Percentiles rank a stretch among this genome's conserved stretches.
Conservation (phyloP, 768 basidiomycete species). For the Trametes sanguinea region DNA sequence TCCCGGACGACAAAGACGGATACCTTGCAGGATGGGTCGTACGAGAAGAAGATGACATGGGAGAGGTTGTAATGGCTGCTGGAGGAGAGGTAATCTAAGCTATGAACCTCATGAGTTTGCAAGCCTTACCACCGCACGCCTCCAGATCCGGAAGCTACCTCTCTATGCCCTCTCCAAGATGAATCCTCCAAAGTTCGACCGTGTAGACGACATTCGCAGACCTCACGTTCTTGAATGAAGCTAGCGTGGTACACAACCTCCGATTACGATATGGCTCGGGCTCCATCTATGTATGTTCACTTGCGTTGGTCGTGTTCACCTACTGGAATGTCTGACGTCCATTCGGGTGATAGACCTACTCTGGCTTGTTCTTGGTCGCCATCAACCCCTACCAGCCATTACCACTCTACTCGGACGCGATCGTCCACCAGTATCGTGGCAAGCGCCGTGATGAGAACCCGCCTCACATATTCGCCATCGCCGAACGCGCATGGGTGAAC, state of each 20-base stretch:
- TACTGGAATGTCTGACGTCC: background rate
- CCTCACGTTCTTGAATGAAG: slow-evolving; percentile 96
- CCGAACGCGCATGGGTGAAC: slow-evolving; percentile 96
- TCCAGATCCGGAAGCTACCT: slow-evolving; percentile 65
- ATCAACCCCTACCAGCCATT: slow-evolving; percentile 96
- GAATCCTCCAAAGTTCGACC: slow-evolving; percentile 98
- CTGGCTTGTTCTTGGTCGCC: slow-evolving; percentile 95
- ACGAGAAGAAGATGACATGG: slow-evolving; percentile 79
- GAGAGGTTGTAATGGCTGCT: slow-evolving; percentile 81
- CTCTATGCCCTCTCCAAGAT: slow-evolving; percentile 88
- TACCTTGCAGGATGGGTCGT: slow-evolving; percentile 95
- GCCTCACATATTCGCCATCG: slow-evolving; percentile 96
- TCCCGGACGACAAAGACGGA: slow-evolving; percentile 88
- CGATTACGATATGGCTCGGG: slow-evolving; percentile 88
- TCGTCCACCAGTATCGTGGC: slow-evolving; percentile 87
- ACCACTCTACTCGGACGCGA: slow-evolving; percentile 87
- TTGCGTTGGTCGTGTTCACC: background rate
- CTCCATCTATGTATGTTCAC: slow-evolving; percentile 73
- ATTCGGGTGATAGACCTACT: slow-evolving; percentile 67
- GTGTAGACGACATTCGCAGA: slow-evolving; percentile 98
- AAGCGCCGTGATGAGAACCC: slow-evolving; percentile 89
- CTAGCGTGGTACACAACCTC: slow-evolving; percentile 97
- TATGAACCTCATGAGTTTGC: background rate
- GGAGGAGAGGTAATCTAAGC: slow-evolving; percentile 67
- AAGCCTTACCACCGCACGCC: background rate